Percentiles rank a stretch among this genome's conserved stretches.
These are phyloP conservation scores for Boletellus ananas DNA, from an alignment of 768 basidiomycete species.

Conservation along the genomic window DNA sequence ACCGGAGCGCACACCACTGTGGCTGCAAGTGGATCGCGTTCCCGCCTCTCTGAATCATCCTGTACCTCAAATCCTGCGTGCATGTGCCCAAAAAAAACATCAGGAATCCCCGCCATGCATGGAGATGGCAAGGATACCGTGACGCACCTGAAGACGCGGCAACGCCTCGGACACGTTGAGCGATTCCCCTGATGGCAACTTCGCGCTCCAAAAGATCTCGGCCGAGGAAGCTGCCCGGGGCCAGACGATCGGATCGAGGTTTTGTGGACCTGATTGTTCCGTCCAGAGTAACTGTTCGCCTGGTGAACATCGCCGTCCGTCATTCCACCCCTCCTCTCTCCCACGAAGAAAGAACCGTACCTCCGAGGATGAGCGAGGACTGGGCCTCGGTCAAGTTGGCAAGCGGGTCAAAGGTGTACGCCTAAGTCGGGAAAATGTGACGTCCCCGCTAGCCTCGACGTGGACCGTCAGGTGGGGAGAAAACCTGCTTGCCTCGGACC, in stretches of 20 bases:
- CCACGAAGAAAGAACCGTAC: slow-evolving; percentile 9
- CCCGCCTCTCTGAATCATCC: slow-evolving; percentile 48
- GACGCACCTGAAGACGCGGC: slow-evolving; percentile 45
- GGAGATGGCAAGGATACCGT: no score
- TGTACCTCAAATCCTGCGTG: slow-evolving; percentile 39
- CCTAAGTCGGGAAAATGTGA: not conserved
- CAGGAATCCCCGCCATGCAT: no score
- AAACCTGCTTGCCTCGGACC: slow-evolving; percentile 39
- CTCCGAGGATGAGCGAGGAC: slow-evolving; percentile 36
- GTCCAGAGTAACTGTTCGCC: slow-evolving; percentile 43
- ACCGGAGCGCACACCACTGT: slow-evolving; percentile 52
- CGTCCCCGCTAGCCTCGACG: not conserved
- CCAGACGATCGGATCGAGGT: slow-evolving; percentile 45
- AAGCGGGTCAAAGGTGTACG: slow-evolving; percentile 46
- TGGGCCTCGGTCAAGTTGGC: slow-evolving; percentile 37
- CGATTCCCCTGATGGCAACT: slow-evolving; percentile 33
- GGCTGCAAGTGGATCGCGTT: slow-evolving; percentile 51
- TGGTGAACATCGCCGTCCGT: slow-evolving; percentile 9
- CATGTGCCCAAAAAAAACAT: not conserved
- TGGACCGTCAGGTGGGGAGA: no score
- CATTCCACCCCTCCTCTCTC: not conserved
- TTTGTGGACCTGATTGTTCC: slow-evolving; percentile 43
- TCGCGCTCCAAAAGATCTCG: slow-evolving; percentile 54
- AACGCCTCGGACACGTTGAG: slow-evolving; percentile 38
- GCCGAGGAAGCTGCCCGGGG: slow-evolving; percentile 45